Conservation (phyloP, 805 yeast species). For the Novakomyces olei region DNA sequence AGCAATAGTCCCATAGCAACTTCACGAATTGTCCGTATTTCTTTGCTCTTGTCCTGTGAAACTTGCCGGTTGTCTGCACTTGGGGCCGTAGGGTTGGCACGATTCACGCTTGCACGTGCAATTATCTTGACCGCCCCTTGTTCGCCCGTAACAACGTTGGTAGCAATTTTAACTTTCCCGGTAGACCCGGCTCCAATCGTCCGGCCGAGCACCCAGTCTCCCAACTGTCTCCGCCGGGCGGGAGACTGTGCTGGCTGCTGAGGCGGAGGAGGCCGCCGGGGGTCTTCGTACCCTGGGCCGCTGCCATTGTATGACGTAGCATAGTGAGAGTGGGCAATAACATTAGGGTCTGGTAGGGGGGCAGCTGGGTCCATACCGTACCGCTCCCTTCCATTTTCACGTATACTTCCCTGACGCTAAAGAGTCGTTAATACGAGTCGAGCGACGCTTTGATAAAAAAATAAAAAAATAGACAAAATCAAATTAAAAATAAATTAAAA, state of each 20-base stretch:
- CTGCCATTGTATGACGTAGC: too few species aligned
- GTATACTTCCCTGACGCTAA: too few species aligned
- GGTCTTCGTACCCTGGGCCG: too few species aligned
- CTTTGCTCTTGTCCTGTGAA: slow-evolving; percentile 54
- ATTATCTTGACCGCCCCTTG: slow-evolving; percentile 30
- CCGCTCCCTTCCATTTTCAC: too few species aligned
- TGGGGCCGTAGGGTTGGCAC: slow-evolving; percentile 1
- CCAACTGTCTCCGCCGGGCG: slow-evolving; percentile 1
- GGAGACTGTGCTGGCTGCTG: not conserved
- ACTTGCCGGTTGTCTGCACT: slow-evolving; percentile 7
- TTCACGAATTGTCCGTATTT: slow-evolving; percentile 79
- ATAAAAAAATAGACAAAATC: too few species aligned
- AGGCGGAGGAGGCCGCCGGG: too few species aligned
- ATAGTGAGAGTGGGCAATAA: too few species aligned
- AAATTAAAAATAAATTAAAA: too few species aligned
- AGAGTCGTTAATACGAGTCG: too few species aligned
- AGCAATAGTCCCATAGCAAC: slow-evolving; percentile 80
- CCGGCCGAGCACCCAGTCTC: slow-evolving; percentile 18
- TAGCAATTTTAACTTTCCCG: slow-evolving; percentile 95
- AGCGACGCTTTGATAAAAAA: too few species aligned
- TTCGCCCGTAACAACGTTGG: slow-evolving; percentile 47
- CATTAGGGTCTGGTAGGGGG: too few species aligned
- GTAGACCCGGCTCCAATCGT: slow-evolving; percentile 96
- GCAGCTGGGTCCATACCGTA: too few species aligned
- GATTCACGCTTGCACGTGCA: slow-evolving; percentile 24